Base-by-base conservation (phyloP, 257 asterid species). In the Capsicum rhomboideum region DNA sequence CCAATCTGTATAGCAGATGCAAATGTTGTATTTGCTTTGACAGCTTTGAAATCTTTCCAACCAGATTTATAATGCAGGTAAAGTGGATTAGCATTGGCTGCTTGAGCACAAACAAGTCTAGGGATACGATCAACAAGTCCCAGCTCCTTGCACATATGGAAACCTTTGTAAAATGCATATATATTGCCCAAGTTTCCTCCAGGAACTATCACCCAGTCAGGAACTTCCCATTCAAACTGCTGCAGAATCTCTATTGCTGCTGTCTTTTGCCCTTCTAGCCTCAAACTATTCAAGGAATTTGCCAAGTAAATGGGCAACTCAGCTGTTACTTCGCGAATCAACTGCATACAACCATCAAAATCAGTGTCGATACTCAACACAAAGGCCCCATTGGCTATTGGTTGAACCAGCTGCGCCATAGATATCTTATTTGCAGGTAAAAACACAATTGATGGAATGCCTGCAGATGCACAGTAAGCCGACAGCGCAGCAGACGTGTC, bases 1-100 rank as follows among this genome's bases (percentile, higher is more conserved):
- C 98, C 98, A 83, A 94, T 93, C 90, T 94, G 98, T 64, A 94
- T 94, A 2, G 98, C 98, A 0, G 97, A 94, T 23, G 98, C 98
- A 53, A 94, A 94, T 2, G 98, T 94, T 0, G 97, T 91, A 8
- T 88, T 94, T 0, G 98, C 98, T 85, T 91, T 94, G 13, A 93
- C 90, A 4, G 98, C 37, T 86, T 91, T 91, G 85, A 93, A 94
- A 6, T 94, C 98, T 83, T 88, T 90, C 98, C 97, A 94, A 31
- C 97, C 96, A 0, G 96, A 88, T 78, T 92, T 94, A 59, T 89
- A 94, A 71, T 92, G 90, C 86, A 91, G 53, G 88, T 94, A 94
- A 2, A 94, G 93, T 0, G 98, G 98, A 85, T 94, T 94, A 10
- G 98, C 98, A 85, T 93, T 94, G 0, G 97, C 94, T 9, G 97